Percentiles rank a stretch among this genome's conserved stretches.
These are phyloP conservation scores for Neoboletus magnificus DNA, from an alignment of 768 basidiomycete species.

Conservation along the genomic window DNA sequence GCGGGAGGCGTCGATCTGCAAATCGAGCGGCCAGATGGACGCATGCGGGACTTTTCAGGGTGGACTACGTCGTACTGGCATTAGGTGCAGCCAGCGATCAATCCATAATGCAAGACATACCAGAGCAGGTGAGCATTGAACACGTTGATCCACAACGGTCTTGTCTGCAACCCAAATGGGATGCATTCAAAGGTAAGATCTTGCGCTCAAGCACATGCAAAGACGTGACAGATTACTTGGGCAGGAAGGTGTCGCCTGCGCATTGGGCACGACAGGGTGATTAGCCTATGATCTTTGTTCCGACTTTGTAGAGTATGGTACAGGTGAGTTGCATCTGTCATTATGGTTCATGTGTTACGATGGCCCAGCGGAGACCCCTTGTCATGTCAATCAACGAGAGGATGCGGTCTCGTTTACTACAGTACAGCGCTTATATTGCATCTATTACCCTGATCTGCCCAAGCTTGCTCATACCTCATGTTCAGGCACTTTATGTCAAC, in stretches of 20 bases:
- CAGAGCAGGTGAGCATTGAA: constrained; percentile 36
- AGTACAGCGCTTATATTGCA: constrained; percentile 1
- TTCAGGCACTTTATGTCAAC: constrained; percentile 24
- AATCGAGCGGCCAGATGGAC: neutral
- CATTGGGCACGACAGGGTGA: constrained; percentile 23
- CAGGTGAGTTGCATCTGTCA: too few species aligned
- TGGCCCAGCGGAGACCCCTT: constrained; percentile 44
- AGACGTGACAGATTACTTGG: constrained; percentile 48
- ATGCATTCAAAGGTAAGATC: constrained; percentile 57
- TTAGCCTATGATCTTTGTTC: constrained; percentile 44
- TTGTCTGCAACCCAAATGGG: constrained; percentile 29
- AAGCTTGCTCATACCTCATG: neutral
- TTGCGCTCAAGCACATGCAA: constrained; percentile 56
- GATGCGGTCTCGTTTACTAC: constrained; percentile 24
- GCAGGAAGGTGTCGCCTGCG: constrained; percentile 30
- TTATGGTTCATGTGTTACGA: neutral
- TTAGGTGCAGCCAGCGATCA: neutral
- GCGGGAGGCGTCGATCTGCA: neutral
- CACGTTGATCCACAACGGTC: neutral
- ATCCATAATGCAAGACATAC: constrained; percentile 41
- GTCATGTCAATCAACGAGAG: constrained; percentile 43
- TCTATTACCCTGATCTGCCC: neutral
- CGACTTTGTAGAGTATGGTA: constrained; percentile 37
- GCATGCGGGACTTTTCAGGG: neutral
- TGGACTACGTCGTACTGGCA: neutral